phyloP scores from a whole-genome alignment of 331 rosid species.

The Stylosanthes scabra region DNA sequence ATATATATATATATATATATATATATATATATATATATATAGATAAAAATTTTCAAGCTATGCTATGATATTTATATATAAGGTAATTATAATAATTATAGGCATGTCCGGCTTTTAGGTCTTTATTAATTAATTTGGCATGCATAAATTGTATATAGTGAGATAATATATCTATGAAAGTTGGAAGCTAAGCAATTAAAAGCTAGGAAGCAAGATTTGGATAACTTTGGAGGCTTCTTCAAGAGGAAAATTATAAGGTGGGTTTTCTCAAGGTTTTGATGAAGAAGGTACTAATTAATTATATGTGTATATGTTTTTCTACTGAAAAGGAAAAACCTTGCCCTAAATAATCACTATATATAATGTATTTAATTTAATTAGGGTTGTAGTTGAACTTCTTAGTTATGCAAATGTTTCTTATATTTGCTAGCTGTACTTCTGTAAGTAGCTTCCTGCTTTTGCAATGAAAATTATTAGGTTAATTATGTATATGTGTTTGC shows the following conservation, averaged over 20 bases:
- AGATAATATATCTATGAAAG: constrained; percentile 18
- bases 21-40: too few relatives aligned
- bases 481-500: not conserved
- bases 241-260: constrained; percentile 20
- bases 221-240: constrained; percentile 23
- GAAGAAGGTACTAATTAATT: constrained; percentile 32
- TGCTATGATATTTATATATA: not conserved
- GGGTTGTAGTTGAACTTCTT: constrained; percentile 36
- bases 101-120: constrained; percentile 31
- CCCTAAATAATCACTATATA: constrained; percentile 11
- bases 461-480: constrained; percentile 32
- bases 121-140: constrained; percentile 22
- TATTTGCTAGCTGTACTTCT: not conserved
- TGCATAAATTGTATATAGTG: constrained; percentile 25
- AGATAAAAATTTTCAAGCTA: too few relatives aligned
- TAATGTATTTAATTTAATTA: constrained; percentile 2
- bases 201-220: constrained; percentile 19
- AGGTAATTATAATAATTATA: not conserved
- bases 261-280: constrained; percentile 12
- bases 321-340: constrained; percentile 1
- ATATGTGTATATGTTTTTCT: constrained; percentile 14
- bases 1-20: too few relatives aligned
- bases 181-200: constrained; percentile 9
- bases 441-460: constrained; percentile 32
- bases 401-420: constrained; percentile 26